Evolutionary conservation across 108 stramenopile species (phyloP), one percentile per base, ranked within the genome.

Genomic region (Cyclotella baltica): DNA sequence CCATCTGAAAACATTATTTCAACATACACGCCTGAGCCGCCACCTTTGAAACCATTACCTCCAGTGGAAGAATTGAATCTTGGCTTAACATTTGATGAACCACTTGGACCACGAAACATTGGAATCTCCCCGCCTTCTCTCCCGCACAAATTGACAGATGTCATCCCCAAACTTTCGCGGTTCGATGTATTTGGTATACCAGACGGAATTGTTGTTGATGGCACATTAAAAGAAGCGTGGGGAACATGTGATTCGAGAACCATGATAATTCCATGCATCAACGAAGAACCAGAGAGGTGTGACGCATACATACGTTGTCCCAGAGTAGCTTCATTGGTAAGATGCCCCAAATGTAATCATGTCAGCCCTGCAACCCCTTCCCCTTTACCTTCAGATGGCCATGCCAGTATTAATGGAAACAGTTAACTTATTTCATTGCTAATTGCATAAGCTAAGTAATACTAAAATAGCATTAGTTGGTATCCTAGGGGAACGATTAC

Each of bases 261-360:
- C 4, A 72, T 58, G 40, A 46, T 72, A 23, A 57, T 72, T 43
- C 43, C 36, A 22, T 72, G 70, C 28, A 59, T 72, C 11, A 72
- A 72, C 31, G 20, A n/a, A 48, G 47, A 6, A n/a, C 28, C 30
- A 30, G 66, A 70, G 30, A 70, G 55, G 20, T 72, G 70, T 59
- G 70, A 28, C 6, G 13, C 37, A 22, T 43, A 50, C 20, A 30
- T 72, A 16, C 56, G 37, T 13, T 72, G 70, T 10, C 36, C 56
- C 10, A 72, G 55, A 55, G 33, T 20, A 15, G 70, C 70, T 46
- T 72, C 70, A 46, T 59, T 72, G 36, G 70, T 72, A 29, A 33
- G 70, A 1, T 72, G 70, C 59, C 57, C 57, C 28, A 57, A 46
- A 28, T 72, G 70, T 25, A 72, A 72, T 25, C 58, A 38, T 25